These are phyloP conservation scores for Hanseniaspora valbyensis DNA, from an alignment of 805 yeast genomes.

Conservation along the genomic window DNA sequence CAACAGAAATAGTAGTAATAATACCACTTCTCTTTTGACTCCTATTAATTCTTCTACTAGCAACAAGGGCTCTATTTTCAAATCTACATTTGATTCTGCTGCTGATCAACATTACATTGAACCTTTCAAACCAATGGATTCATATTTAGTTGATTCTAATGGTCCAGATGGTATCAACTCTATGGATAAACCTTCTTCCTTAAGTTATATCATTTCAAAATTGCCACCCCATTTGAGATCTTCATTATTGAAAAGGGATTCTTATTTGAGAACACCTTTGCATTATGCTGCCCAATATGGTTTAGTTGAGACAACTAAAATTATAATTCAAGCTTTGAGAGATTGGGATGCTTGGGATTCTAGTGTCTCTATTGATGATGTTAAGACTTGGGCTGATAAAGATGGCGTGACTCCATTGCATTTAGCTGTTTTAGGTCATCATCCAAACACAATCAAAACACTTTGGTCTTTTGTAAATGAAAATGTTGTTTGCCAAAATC, in stretches of 20 bases:
- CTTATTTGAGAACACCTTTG: constrained; percentile 69
- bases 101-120: constrained; percentile 5
- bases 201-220: constrained; percentile 46
- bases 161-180: constrained; percentile 56
- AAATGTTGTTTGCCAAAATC: constrained; percentile 35
- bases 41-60: not conserved
- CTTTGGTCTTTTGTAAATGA: constrained; percentile 39
- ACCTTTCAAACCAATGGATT: constrained; percentile 32
- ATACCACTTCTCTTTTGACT: too few relatives aligned
- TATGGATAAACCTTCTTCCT: constrained; percentile 47
- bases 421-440: constrained; percentile 69
- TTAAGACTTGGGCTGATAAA: constrained; percentile 51
- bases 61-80: not conserved
- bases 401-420: constrained; percentile 76
- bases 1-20: too few relatives aligned
- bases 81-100: constrained; percentile 30
- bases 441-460: constrained; percentile 60
- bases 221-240: constrained; percentile 45
- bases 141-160: constrained; percentile 43
- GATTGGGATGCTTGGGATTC: constrained; percentile 51
- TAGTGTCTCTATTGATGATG: constrained; percentile 44
- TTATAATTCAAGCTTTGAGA: constrained; percentile 45
- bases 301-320: constrained; percentile 47
- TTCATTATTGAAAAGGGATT: constrained; percentile 56
- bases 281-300: constrained; percentile 89